Evolutionary conservation across 225 moss, liverwort and hornwort species (phyloP).

Genomic region (Marchantia paleacea): DNA sequence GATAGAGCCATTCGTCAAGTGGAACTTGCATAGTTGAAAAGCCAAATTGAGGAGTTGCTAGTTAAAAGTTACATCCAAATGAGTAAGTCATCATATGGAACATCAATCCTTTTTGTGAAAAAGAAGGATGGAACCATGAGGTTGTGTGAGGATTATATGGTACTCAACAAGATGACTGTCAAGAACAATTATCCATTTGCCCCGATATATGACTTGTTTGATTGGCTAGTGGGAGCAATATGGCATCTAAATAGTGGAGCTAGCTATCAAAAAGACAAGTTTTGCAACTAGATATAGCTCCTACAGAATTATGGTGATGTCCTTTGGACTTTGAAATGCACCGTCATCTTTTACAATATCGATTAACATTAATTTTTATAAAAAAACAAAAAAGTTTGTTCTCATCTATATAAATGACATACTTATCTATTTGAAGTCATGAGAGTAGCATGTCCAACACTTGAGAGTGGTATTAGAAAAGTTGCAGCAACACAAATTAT

Average conservation of each 20-base stretch:
- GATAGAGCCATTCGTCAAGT: too few relatives aligned
- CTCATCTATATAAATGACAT: constrained; percentile 11
- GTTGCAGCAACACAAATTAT: neutral
- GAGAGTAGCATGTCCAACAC: neutral
- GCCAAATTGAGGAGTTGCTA: too few relatives aligned
- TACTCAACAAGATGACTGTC: neutral
- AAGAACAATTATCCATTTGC: neutral
- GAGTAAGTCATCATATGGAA: too few relatives aligned
- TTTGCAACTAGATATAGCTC: too few relatives aligned
- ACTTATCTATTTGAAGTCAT: constrained; percentile 1
- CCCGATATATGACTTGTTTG: neutral
- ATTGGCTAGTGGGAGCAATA: too few relatives aligned
- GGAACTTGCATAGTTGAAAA: too few relatives aligned
- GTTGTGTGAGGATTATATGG: neutral
- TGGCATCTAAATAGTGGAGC: too few relatives aligned
- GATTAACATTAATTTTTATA: constrained; percentile 16
- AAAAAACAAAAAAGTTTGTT: constrained; percentile 12
- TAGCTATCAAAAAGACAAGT: neutral
- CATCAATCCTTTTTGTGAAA: neutral
- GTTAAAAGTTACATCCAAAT: too few relatives aligned
- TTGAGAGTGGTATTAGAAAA: neutral
- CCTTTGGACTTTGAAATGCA: constrained; percentile 17
- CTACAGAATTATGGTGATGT: constrained; percentile 6
- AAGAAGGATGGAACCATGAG: neutral
- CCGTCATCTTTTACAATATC: constrained; percentile 16